Conservation (phyloP, 352 stramenopile genomes). For the Vaucheria bursata region DNA sequence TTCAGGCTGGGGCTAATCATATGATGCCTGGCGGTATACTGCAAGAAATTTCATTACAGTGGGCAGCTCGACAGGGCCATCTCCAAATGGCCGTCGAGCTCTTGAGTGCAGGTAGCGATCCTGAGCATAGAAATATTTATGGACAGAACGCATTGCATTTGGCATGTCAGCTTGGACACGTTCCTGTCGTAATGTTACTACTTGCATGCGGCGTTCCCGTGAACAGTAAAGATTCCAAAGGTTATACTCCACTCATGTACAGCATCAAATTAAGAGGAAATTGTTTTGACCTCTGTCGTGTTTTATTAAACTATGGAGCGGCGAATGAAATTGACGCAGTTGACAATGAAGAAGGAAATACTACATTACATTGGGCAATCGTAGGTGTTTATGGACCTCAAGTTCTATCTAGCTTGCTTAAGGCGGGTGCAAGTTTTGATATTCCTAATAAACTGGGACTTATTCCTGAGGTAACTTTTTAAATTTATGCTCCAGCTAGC, state of each 20-base stretch:
- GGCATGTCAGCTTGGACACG: slow-evolving; percentile 12
- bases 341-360: slow-evolving; percentile 42
- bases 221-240: slow-evolving; percentile 27
- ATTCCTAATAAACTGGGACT: slow-evolving; percentile 24
- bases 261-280: slow-evolving; percentile 23
- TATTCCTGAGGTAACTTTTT: slow-evolving; percentile 13
- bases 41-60: slow-evolving; percentile 40
- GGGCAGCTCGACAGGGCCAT: slow-evolving; percentile 35
- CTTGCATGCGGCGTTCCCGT: slow-evolving; percentile 22
- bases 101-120: slow-evolving; percentile 23
- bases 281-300: slow-evolving; percentile 25
- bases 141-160: slow-evolving; percentile 39
- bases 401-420: slow-evolving; percentile 14
- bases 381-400: slow-evolving; percentile 20
- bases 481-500: too few relatives aligned
- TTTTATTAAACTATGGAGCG: slow-evolving; percentile 24
- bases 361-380: slow-evolving; percentile 37
- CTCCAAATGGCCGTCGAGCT: slow-evolving; percentile 25
- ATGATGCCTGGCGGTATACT: slow-evolving; percentile 26
- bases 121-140: slow-evolving; percentile 30
- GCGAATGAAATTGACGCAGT: slow-evolving; percentile 14
- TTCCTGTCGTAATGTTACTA: slow-evolving; percentile 20
- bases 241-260: slow-evolving; percentile 45
- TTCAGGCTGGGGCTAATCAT: slow-evolving; percentile 28
- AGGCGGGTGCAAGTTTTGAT: slow-evolving; percentile 35